Evolutionary conservation across 257 asterid species (phyloP), one percentile per base, ranked within the genome.

Genomic region (Gentiana straminea): DNA sequence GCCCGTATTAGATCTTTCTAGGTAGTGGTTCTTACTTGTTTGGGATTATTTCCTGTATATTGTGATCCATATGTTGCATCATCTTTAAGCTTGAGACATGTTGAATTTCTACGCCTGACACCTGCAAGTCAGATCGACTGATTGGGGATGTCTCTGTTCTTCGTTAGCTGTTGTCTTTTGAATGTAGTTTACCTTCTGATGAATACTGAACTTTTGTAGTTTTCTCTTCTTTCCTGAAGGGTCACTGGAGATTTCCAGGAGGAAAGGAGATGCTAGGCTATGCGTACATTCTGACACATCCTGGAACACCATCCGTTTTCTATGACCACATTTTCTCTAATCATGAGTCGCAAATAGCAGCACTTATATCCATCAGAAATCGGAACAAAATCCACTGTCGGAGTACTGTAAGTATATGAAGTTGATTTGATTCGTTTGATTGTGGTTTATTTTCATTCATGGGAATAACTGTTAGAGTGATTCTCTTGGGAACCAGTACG

Each of bases 191-290:
- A 10, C 10, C 5, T 37, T 38, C n/a, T 60, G 52, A 43, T 59
- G 59, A n/a, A 35, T 35, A 57, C 46, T 47, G 35, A 49, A 45
- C 50, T 13, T 12, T 48, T 62, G 41, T 45, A 36, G 34, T 43
- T 13, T 56, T 65, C 52, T 68, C 61, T 57, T 59, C 52, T 54
- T 12, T 61, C 73, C 55, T 75, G 70, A 75, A 91, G 98, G 98
- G 98, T 64, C 98, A 92, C 68, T 92, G 98, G 98, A 88, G 98
- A 81, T 92, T 92, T 82, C 98, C 98, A 46, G 93, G 86, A 53
- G 97, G 98, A 60, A 91, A 84, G 73, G 98, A 91, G 75, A 83
- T 85, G 93, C 95, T 84, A 79, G 98, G 98, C 52, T 91, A 91
- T 70, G 94, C 95, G 51, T 91, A 91, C 68, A 81, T 87, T 68